Base-by-base conservation (phyloP, 2,329 filamentous ascomycete genomes). In the Xylariaceae sp. region DNA sequence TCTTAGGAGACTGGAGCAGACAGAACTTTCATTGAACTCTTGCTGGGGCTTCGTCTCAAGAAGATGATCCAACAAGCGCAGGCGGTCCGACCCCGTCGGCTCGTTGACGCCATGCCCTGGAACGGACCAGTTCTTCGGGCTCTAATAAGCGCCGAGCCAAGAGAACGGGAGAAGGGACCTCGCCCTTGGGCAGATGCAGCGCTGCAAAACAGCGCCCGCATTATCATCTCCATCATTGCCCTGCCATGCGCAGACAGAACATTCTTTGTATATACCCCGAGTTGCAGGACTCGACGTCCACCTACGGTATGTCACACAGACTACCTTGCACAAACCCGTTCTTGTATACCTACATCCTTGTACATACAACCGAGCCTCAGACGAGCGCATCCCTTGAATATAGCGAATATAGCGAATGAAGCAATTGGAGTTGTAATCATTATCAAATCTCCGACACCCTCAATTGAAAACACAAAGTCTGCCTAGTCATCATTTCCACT, bases 401-500 rank as follows among this genome's bases (percentile, higher is more conserved):
- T n/a, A n/a, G n/a, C n/a, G n/a, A 27, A 27, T 27, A n/a, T n/a
- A n/a, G n/a, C 22, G 22, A 27, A 27, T 27, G 4, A 27, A 5
- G 22, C 22, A 27, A 27, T 7, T 27, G 22, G 22, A 5, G 4
- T 7, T 27, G 22, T 27, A 7, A 5, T 27, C 7, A 27, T 27
- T n/a, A n/a, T n/a, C n/a, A n/a, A n/a, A n/a, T n/a, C n/a, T n/a
- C n/a, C n/a, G n/a, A n/a, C n/a, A n/a, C n/a, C n/a, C n/a, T n/a
- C n/a, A n/a, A n/a, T n/a, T n/a, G n/a, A n/a, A n/a, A n/a, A 14
- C 32, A 35, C 10, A 35, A 10, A 10, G 14, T 35, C 14, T 14
- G 33, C 10, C 33, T 36, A 36, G 33, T 15, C 33, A 18, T 63
- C 61, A 39, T 64, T 63, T 11, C 57, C 59, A 35, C 62, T 66